Evolutionary conservation across 495 filamentous ascomycete species (phyloP).

Genomic region (Stereocaulon alpinum): DNA sequence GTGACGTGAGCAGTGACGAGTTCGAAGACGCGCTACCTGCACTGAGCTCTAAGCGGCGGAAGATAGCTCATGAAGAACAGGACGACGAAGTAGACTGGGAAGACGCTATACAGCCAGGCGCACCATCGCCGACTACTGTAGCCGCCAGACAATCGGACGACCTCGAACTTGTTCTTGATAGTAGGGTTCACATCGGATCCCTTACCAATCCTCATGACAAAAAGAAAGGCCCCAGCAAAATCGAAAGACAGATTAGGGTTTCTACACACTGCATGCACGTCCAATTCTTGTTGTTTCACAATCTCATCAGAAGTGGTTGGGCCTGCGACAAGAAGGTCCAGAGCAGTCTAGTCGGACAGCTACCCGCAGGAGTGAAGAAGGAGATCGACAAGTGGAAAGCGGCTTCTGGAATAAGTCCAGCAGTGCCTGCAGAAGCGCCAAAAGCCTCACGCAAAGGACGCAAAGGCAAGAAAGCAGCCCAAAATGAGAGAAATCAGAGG

Average conservation of each 20-base stretch:
- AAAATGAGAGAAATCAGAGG: constrained; percentile 40
- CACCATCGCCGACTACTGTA: constrained; percentile 22
- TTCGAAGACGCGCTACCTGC: constrained; percentile 51
- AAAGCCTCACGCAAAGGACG: neutral
- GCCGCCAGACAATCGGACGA: constrained; percentile 39
- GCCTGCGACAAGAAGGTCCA: constrained; percentile 69
- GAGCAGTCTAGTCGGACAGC: constrained; percentile 58
- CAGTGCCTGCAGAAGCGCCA: constrained; percentile 24
- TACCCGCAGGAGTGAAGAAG: constrained; percentile 55
- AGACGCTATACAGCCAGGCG: constrained; percentile 52
- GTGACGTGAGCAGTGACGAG: constrained; percentile 46
- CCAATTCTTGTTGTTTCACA: constrained; percentile 78
- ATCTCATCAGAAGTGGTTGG: constrained; percentile 80
- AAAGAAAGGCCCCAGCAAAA: constrained; percentile 80
- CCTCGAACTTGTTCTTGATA: constrained; percentile 65
- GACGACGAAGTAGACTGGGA: constrained; percentile 75
- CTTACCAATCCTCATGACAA: constrained; percentile 50
- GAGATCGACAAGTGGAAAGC: constrained; percentile 67
- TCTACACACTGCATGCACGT: constrained; percentile 84
- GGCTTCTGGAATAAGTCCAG: constrained; percentile 47
- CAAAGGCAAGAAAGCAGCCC: constrained; percentile 33
- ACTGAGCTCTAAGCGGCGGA: constrained; percentile 19
- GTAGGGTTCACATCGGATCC: constrained; percentile 38
- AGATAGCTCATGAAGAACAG: constrained; percentile 32
- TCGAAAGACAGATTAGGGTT: constrained; percentile 65